Conservation (phyloP, 129 eudicot species). For the Flaveria robusta region DNA sequence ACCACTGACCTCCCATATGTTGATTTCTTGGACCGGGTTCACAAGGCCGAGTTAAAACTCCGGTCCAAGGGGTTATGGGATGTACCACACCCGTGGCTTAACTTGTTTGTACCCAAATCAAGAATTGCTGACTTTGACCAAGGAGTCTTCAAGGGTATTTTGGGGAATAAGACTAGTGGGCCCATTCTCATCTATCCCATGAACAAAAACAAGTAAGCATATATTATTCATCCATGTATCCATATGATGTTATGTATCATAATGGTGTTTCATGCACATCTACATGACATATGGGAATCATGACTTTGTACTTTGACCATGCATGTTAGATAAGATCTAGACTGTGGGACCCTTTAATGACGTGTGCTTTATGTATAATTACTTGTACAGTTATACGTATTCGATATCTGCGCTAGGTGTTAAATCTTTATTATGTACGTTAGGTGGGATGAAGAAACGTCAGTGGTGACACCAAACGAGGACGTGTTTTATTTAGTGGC, state of each 20-base stretch:
- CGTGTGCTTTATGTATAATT: constrained; percentile 19
- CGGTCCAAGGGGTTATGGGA: constrained; percentile 94
- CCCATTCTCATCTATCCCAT: constrained; percentile 90
- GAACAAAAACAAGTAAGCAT: constrained; percentile 88
- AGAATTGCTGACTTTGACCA: constrained; percentile 69
- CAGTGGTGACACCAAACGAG: constrained; percentile 76
- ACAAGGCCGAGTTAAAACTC: constrained; percentile 87
- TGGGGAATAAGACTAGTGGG: constrained; percentile 85
- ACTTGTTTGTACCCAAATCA: constrained; percentile 82
- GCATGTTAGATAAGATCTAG: constrained; percentile 40
- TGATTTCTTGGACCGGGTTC: constrained; percentile 91
- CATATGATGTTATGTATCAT: constrained; percentile 31
- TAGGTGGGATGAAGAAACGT: constrained; percentile 73
- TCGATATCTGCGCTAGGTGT: not conserved
- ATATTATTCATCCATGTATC: constrained; percentile 21
- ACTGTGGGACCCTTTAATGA: constrained; percentile 28
- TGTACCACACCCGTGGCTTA: constrained; percentile 94
- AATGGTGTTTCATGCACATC: constrained; percentile 38
- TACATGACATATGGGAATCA: constrained; percentile 34
- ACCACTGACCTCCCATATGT: constrained; percentile 82
- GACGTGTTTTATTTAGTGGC: constrained; percentile 85
- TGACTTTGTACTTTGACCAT: constrained; percentile 35
- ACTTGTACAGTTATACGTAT: not conserved
- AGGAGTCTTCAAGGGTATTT: constrained; percentile 91
- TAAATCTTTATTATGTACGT: not conserved